Conservation (phyloP, 805 yeast species). For the Wickerhamiella parazyma region DNA sequence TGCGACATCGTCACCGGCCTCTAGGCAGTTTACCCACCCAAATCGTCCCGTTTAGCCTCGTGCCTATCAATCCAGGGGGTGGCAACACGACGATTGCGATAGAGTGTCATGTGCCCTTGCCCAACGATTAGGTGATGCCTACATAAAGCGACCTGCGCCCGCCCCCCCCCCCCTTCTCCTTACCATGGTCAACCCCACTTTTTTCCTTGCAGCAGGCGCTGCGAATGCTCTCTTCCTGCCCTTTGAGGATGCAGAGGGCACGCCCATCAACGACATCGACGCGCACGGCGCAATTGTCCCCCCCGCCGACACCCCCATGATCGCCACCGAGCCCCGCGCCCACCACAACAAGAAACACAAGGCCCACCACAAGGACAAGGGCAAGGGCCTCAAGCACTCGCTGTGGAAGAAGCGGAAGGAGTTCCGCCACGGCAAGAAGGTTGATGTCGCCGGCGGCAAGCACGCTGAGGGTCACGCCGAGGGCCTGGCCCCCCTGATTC, state of each 20-base stretch:
- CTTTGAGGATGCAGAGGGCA: constrained; percentile 13
- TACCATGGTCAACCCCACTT: constrained; percentile 19
- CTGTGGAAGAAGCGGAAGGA: not conserved
- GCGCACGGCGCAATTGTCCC: constrained; percentile 6
- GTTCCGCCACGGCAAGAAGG: not conserved
- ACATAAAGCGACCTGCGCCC: not conserved
- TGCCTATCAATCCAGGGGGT: too few species aligned
- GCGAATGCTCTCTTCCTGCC: constrained; percentile 20
- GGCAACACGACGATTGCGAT: constrained; percentile 3
- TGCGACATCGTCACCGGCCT: too few species aligned
- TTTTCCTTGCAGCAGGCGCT: constrained; percentile 15
- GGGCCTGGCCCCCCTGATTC: constrained; percentile 34
- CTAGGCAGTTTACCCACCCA: too few species aligned
- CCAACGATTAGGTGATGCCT: not conserved
- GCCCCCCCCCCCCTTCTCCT: not conserved
- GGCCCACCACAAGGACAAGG: constrained; percentile 1
- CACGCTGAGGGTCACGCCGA: constrained; percentile 7
- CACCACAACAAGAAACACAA: constrained; percentile 2
- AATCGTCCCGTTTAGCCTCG: too few species aligned
- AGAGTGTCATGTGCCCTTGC: constrained; percentile 7
- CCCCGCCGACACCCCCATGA: constrained; percentile 5
- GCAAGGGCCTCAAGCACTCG: not conserved
- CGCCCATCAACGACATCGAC: not conserved
- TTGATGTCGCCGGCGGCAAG: not conserved
- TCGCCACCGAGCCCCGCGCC: constrained; percentile 3